These are phyloP conservation scores for Barbarea vulgaris DNA, from an alignment of 345 rosid species.

Conservation along the genomic window DNA sequence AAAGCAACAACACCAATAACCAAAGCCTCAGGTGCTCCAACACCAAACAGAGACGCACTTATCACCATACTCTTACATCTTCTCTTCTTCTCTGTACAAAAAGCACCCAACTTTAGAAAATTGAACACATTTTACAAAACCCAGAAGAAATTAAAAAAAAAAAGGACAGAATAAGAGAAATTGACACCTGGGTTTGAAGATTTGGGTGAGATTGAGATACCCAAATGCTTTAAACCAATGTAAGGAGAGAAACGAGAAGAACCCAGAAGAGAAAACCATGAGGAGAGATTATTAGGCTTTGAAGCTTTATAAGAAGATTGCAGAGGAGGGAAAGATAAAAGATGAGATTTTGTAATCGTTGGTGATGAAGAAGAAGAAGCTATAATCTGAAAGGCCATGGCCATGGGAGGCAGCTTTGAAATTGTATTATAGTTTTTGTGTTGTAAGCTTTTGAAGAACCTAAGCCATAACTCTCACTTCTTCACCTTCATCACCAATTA, in stretches of 20 bases:
- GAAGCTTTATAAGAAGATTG: conserved; percentile 41
- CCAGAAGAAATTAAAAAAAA: background rate
- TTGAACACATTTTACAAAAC: background rate
- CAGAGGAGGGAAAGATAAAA: conserved; percentile 28
- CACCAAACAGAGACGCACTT: conserved; percentile 87
- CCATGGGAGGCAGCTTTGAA: conserved; percentile 33
- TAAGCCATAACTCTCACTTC: conserved; percentile 32
- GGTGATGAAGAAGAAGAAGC: conserved; percentile 44
- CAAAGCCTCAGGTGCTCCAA: conserved; percentile 99
- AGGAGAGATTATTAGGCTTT: conserved; percentile 40
- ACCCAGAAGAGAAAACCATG: conserved; percentile 48
- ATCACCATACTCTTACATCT: conserved; percentile 51
- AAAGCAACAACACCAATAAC: conserved; percentile 98
- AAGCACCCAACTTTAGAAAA: conserved; percentile 24
- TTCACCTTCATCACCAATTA: conserved; percentile 30
- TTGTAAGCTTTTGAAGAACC: conserved; percentile 15
- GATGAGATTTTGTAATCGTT: conserved; percentile 40
- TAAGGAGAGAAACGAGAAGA: conserved; percentile 53
- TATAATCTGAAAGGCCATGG: conserved; percentile 55
- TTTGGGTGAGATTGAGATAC: conserved; percentile 55
- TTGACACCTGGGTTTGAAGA: conserved; percentile 53
- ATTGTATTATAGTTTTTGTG: conserved; percentile 10
- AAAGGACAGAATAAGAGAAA: conserved; percentile 3
- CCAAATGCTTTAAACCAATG: conserved; percentile 76
- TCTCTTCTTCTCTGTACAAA: conserved; percentile 56